These are phyloP conservation scores for Odonthalia washingtoniensis DNA, from an alignment of 31 red algal species.

Conservation along the genomic window DNA sequence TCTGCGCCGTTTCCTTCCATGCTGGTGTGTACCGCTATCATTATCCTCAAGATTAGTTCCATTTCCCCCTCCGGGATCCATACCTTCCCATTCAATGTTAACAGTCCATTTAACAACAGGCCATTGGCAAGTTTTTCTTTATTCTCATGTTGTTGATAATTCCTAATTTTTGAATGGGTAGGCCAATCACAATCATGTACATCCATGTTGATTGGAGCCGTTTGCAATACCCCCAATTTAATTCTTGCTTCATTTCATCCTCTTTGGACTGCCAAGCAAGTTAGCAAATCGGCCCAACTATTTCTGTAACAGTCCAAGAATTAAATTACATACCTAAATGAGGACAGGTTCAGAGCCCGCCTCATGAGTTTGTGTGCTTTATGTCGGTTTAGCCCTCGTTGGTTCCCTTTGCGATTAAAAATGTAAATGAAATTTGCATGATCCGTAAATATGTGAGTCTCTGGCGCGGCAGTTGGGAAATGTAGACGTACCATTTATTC, in stretches of 20 bases:
- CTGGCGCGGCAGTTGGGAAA: not conserved
- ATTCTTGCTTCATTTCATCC: not conserved
- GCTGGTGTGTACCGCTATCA: too few relatives aligned
- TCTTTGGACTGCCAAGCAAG: not conserved
- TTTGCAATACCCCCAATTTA: not conserved
- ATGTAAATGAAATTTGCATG: constrained; percentile 38
- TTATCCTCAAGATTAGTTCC: too few relatives aligned
- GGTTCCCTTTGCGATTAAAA: constrained; percentile 25
- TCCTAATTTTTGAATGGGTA: not conserved
- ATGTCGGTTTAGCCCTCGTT: constrained; percentile 13
- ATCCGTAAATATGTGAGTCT: constrained; percentile 38
- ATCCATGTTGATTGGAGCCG: not conserved
- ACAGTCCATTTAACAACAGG: too few relatives aligned
- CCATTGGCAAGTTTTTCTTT: too few relatives aligned
- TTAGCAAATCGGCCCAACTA: constrained; percentile 6
- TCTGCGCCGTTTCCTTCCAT: too few relatives aligned
- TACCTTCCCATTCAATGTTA: too few relatives aligned
- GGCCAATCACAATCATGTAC: not conserved
- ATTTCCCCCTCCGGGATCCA: too few relatives aligned
- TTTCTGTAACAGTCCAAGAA: not conserved
- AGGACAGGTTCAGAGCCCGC: constrained; percentile 21
- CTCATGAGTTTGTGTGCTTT: constrained; percentile 27
- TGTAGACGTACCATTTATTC: constrained; percentile 36
- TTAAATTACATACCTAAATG: constrained; percentile 29
- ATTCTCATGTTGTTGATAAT: too few relatives aligned